These are phyloP conservation scores for Meyerozyma guilliermondii DNA, from an alignment of 1,139 yeast species.

Conservation along the genomic window DNA sequence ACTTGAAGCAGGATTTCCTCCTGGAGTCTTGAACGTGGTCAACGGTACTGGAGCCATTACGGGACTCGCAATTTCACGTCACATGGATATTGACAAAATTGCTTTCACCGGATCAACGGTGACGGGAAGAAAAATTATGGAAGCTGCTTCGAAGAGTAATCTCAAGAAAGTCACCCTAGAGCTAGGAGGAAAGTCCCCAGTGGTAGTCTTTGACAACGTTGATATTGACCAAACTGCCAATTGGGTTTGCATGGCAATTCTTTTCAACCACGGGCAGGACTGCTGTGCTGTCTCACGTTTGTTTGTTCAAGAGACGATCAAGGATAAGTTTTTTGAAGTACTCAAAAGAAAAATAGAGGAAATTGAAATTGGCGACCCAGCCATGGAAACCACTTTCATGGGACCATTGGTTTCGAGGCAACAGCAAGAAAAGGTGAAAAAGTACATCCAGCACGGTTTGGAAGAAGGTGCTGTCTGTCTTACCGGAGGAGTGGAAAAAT, in stretches of 20 bases:
- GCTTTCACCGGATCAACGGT: constrained; percentile 87
- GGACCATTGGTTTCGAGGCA: constrained; percentile 80
- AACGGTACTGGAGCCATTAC: constrained; percentile 78
- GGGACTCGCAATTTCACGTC: constrained; percentile 68
- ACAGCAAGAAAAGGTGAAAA: constrained; percentile 72
- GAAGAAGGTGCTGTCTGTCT: constrained; percentile 69
- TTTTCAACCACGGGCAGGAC: constrained; percentile 83
- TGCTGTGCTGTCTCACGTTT: constrained; percentile 87
- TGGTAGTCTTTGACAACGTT: constrained; percentile 72
- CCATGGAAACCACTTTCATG: constrained; percentile 64
- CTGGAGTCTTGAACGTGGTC: constrained; percentile 72
- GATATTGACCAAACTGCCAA: constrained; percentile 59
- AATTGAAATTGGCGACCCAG: constrained; percentile 64
- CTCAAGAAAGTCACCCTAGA: constrained; percentile 78
- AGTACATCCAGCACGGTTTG: constrained; percentile 69
- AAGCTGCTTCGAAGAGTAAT: constrained; percentile 61
- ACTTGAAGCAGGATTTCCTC: constrained; percentile 81
- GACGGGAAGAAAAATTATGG: constrained; percentile 73
- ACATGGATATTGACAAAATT: constrained; percentile 66
- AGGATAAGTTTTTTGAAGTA: constrained; percentile 58
- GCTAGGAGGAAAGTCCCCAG: constrained; percentile 85
- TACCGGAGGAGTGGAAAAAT: constrained; percentile 69
- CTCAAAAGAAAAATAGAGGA: constrained; percentile 36
- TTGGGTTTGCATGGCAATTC: constrained; percentile 57
- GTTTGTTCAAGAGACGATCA: constrained; percentile 69